phyloP scores from a whole-genome alignment of 306 rosid genomes.

The Cicer pinnatifidum region DNA sequence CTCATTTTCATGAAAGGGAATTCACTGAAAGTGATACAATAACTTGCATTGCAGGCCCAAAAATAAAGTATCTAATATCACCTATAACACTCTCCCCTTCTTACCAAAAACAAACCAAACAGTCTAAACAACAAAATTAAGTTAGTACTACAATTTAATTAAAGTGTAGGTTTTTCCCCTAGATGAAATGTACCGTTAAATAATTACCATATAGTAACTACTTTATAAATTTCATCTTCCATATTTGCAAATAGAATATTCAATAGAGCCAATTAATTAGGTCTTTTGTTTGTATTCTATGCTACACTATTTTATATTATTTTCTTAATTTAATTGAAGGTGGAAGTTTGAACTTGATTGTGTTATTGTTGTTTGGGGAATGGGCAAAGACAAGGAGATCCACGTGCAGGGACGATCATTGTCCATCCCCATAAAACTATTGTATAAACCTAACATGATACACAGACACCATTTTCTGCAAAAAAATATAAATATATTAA shows the following conservation, averaged over 20 bases:
- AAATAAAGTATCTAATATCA: slow-evolving; percentile 37
- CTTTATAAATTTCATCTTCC: slow-evolving; percentile 32
- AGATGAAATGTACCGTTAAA: slow-evolving; percentile 26
- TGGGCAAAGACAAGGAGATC: slow-evolving; percentile 56
- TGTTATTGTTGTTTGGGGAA: slow-evolving; percentile 57
- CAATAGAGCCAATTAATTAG: slow-evolving; percentile 30
- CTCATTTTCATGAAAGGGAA: slow-evolving; percentile 66
- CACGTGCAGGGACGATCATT: slow-evolving; percentile 77
- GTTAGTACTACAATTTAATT: slow-evolving; percentile 1
- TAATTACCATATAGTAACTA: slow-evolving; percentile 38
- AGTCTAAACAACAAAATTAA: slow-evolving; percentile 5
- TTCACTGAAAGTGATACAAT: slow-evolving; percentile 60
- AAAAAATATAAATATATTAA: slow-evolving; percentile 29
- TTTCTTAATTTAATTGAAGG: slow-evolving; percentile 46
- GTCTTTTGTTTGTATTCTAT: slow-evolving; percentile 48
- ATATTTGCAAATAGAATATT: slow-evolving; percentile 34
- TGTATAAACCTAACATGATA: slow-evolving; percentile 45
- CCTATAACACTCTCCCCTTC: slow-evolving; percentile 35
- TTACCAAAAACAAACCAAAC: slow-evolving; percentile 16
- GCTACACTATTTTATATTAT: slow-evolving; percentile 37
- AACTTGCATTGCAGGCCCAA: slow-evolving; percentile 49
- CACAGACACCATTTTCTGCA: slow-evolving; percentile 46
- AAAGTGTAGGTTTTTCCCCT: not conserved
- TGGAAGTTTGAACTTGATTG: slow-evolving; percentile 59
- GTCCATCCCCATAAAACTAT: slow-evolving; percentile 63